Percentiles rank a stretch among this genome's conserved stretches.
Evolutionary conservation across 208 protist species (phyloP).

Genomic region (Cochliopodium minus): DNA sequence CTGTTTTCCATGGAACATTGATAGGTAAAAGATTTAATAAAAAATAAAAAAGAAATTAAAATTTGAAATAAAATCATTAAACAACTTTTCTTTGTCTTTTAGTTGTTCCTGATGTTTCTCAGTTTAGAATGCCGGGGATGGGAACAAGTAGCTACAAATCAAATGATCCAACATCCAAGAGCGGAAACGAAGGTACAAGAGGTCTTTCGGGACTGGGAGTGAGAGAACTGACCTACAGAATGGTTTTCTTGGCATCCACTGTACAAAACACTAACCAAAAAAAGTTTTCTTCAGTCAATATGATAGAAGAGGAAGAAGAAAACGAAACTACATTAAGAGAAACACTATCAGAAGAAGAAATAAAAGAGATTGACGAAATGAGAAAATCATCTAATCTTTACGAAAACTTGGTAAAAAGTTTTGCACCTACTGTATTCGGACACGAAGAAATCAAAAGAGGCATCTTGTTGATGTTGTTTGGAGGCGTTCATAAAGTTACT

Average conservation of each 20-base stretch:
- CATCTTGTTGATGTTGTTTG: constrained; percentile 91
- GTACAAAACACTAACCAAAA: constrained; percentile 29
- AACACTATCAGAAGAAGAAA: neutral
- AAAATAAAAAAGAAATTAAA: too few relatives aligned
- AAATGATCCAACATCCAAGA: too few relatives aligned
- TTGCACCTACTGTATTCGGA: constrained; percentile 82
- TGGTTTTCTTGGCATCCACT: constrained; percentile 83
- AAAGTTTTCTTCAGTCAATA: constrained; percentile 24
- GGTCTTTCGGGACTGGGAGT: constrained; percentile 89
- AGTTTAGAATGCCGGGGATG: constrained; percentile 48
- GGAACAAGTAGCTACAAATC: too few relatives aligned
- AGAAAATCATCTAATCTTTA: constrained; percentile 48
- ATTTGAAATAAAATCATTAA: too few relatives aligned
- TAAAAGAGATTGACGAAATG: constrained; percentile 53
- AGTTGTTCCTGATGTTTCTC: constrained; percentile 79
- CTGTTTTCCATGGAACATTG: constrained; percentile 74
- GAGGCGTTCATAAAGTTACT: constrained; percentile 92
- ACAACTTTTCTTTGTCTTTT: too few relatives aligned
- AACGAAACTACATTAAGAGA: neutral
- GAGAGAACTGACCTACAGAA: constrained; percentile 85
- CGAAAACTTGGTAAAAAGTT: constrained; percentile 56
- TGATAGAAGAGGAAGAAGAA: constrained; percentile 3
- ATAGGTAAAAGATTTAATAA: too few relatives aligned
- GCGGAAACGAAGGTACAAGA: constrained; percentile 59
- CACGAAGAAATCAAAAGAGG: constrained; percentile 93